Evolutionary conservation across 306 rosid genomes (phyloP).

Genomic region (Canavalia ensiformis): DNA sequence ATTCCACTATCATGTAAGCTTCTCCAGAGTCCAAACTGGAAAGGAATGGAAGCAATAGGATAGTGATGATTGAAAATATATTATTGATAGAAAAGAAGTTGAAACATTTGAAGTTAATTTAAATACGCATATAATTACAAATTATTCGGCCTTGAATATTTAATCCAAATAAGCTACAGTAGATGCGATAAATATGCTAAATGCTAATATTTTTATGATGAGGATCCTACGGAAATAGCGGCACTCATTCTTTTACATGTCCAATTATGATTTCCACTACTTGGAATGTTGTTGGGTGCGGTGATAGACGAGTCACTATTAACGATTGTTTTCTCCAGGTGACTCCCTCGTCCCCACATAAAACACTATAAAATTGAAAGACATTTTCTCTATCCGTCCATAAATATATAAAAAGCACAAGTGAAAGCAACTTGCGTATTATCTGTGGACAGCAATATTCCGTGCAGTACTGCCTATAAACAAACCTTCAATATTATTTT

Average conservation of each 20-base stretch:
- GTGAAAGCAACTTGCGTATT: constrained; percentile 5
- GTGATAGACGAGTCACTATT: background rate
- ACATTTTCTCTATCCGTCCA: constrained; percentile 20
- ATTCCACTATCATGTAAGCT: background rate
- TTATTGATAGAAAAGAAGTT: background rate
- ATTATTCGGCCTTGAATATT: background rate
- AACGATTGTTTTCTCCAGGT: constrained; percentile 14
- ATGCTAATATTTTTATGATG: too few species aligned
- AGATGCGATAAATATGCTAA: too few species aligned
- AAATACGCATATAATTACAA: background rate
- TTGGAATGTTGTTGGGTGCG: background rate
- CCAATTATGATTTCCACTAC: background rate
- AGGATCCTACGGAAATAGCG: too few species aligned
- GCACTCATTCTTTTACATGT: background rate
- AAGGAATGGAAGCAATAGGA: background rate
- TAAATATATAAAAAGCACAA: background rate
- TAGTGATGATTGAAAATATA: background rate
- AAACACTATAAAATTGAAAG: constrained; percentile 1
- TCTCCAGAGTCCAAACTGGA: background rate
- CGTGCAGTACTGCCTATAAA: background rate
- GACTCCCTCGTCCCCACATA: background rate
- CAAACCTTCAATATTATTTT: background rate
- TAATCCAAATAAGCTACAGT: too few species aligned
- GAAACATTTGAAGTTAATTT: background rate
- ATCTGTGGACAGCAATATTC: background rate